phyloP scores from a whole-genome alignment of 2,329 filamentous ascomycete genomes.

The Cordyceps fumosorosea region DNA sequence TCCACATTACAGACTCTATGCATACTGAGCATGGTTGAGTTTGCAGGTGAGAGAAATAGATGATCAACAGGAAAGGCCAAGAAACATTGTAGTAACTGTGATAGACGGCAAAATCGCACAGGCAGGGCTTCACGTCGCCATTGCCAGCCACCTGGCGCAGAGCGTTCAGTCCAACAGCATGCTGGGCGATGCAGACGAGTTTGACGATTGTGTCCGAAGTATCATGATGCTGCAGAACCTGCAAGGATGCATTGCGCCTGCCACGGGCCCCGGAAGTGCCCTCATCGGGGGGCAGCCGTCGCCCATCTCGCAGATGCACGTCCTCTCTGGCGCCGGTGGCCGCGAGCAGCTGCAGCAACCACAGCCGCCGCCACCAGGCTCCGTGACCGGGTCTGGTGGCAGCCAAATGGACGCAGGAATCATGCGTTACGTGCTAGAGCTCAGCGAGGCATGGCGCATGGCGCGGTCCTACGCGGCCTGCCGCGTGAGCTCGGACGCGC shows the following conservation, averaged over 20 bases:
- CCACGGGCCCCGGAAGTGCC: conserved; percentile 1
- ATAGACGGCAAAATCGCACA: conserved; percentile 20
- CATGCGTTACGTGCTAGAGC: conserved; percentile 34
- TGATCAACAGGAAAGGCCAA: not conserved
- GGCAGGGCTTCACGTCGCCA: conserved; percentile 19
- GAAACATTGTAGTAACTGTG: not conserved
- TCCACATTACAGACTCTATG: conserved; percentile 33
- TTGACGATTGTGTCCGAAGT: conserved; percentile 31
- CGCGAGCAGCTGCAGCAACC: too few relatives aligned
- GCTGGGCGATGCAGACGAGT: conserved; percentile 19
- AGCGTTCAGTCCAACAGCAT: conserved; percentile 16
- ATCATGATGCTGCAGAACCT: conserved; percentile 37
- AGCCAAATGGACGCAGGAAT: conserved; percentile 31
- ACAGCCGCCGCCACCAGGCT: not conserved
- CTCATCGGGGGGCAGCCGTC: conserved; percentile 11
- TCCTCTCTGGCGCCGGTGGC: not conserved
- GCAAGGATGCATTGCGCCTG: conserved; percentile 25
- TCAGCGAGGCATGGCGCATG: conserved; percentile 42
- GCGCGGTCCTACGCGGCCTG: conserved; percentile 40
- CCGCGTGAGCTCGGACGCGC: conserved; percentile 36
- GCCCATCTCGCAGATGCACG: conserved; percentile 12
- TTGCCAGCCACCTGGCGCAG: conserved; percentile 20
- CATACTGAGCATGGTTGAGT: conserved; percentile 30
- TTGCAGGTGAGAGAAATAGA: conserved; percentile 26
- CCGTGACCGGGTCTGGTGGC: not conserved